phyloP scores from a whole-genome alignment of 108 stramenopile genomes.

The Skeletonema potamos region DNA sequence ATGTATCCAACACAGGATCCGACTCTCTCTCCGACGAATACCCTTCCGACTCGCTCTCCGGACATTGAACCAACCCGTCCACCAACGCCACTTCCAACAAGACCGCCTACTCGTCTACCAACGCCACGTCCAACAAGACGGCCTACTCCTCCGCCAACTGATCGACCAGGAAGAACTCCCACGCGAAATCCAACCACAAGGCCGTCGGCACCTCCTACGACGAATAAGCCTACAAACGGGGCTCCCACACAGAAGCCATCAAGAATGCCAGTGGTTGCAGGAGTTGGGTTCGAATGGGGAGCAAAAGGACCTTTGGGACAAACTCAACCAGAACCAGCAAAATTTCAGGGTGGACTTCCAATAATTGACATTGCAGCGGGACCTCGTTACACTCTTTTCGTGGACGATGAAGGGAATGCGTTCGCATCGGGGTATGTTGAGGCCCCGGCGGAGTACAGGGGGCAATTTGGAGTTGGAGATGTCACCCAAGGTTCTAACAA shows the following conservation, averaged over 20 bases:
- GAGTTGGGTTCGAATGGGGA: neutral
- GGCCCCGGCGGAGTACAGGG: conserved; percentile 20
- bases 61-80: neutral
- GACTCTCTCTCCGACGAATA: neutral
- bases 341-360: neutral
- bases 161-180: too few relatives aligned
- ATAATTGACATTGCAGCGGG: conserved; percentile 13
- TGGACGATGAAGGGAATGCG: conserved; percentile 20
- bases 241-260: neutral
- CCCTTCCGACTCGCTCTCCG: neutral
- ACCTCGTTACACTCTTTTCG: conserved; percentile 17
- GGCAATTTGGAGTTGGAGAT: conserved; percentile 30
- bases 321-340: neutral
- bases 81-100: neutral
- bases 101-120: too few relatives aligned
- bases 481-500: conserved; percentile 25
- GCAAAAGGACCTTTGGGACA: neutral
- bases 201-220: neutral
- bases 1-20: neutral
- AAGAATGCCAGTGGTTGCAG: neutral
- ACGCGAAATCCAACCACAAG: neutral
- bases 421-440: conserved; percentile 31
- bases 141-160: neutral
- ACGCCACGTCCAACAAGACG: too few relatives aligned
- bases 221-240: too few relatives aligned